Evolutionary conservation across 345 rosid genomes (phyloP).

Genomic region (Linum usitatissimum): DNA sequence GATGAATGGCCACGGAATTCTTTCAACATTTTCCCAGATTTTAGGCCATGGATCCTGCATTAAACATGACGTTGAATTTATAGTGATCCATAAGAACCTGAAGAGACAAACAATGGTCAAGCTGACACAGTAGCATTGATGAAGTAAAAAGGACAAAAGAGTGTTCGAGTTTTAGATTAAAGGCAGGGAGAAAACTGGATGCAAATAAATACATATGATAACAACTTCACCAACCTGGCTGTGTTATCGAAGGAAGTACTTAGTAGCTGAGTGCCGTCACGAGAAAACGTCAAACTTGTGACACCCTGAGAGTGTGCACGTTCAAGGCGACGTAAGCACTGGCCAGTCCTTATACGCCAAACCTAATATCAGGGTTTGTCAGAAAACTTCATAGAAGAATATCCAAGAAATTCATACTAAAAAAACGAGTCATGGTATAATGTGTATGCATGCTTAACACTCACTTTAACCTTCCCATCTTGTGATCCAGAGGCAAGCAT

Average conservation of each 20-base stretch:
- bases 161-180: no score
- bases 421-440: not conserved
- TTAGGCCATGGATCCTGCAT: conserved; percentile 85
- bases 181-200: no score
- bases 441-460: conserved; percentile 10
- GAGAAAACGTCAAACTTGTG: conserved; percentile 83
- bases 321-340: conserved; percentile 86
- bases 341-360: conserved; percentile 93
- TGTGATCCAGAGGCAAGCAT: conserved; percentile 91
- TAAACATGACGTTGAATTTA: not conserved
- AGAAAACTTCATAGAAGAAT: not conserved
- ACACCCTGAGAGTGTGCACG: conserved; percentile 94
- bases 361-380: conserved; percentile 37
- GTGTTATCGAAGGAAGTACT: conserved; percentile 92
- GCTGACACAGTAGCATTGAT: not conserved
- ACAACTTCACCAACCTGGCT: conserved; percentile 45
- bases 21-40: conserved; percentile 91
- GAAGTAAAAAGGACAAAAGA: no score
- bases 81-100: not conserved
- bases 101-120: not conserved
- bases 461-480: conserved; percentile 95
- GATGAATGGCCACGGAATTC: conserved; percentile 90
- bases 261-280: conserved; percentile 92
- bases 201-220: not conserved
- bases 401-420: not conserved